A percentile compares a stretch with the other conserved stretches of the same genome.
phyloP scores from a whole-genome alignment of 1,139 yeast genomes.

The Torulaspora pretoriensis region DNA sequence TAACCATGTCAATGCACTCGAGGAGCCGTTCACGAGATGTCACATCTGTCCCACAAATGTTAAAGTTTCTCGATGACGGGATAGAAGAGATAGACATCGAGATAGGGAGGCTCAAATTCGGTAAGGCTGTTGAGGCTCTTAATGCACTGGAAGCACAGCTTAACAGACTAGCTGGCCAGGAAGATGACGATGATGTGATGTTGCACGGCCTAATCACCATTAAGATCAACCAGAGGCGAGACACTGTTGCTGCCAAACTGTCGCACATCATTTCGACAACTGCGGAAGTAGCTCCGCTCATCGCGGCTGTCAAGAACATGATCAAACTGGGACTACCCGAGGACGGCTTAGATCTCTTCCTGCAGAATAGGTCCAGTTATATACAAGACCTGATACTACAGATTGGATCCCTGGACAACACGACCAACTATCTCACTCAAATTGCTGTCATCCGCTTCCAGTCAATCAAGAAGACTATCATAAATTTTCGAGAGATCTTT shows the following conservation, averaged over 20 bases:
- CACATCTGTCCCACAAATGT: slow-evolving; percentile 19
- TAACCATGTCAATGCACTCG: slow-evolving; percentile 33
- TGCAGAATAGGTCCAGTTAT: slow-evolving; percentile 45
- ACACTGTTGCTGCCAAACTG: slow-evolving; percentile 30
- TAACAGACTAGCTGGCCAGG: slow-evolving; percentile 14
- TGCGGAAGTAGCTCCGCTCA: slow-evolving; percentile 34
- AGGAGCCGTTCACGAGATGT: slow-evolving; percentile 23
- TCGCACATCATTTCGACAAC: slow-evolving; percentile 35
- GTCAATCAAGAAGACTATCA: slow-evolving; percentile 47
- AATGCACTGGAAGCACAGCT: slow-evolving; percentile 23
- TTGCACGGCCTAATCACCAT: slow-evolving; percentile 42
- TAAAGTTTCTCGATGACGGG: slow-evolving; percentile 27
- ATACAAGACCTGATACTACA: slow-evolving; percentile 45
- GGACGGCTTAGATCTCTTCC: slow-evolving; percentile 46
- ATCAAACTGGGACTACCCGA: slow-evolving; percentile 42
- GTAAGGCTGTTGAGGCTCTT: slow-evolving; percentile 27
- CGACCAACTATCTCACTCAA: slow-evolving; percentile 53
- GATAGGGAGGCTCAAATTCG: slow-evolving; percentile 30
- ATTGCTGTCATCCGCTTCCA: slow-evolving; percentile 59
- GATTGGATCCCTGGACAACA: slow-evolving; percentile 53
- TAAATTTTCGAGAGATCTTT: slow-evolving; percentile 46
- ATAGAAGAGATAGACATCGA: slow-evolving; percentile 33
- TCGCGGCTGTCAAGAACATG: slow-evolving; percentile 40
- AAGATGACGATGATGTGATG: slow-evolving; percentile 39
- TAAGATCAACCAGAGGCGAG: slow-evolving; percentile 41